Conservation (phyloP, 2,329 filamentous ascomycete genomes). For the Fusarium fracticaudum region DNA sequence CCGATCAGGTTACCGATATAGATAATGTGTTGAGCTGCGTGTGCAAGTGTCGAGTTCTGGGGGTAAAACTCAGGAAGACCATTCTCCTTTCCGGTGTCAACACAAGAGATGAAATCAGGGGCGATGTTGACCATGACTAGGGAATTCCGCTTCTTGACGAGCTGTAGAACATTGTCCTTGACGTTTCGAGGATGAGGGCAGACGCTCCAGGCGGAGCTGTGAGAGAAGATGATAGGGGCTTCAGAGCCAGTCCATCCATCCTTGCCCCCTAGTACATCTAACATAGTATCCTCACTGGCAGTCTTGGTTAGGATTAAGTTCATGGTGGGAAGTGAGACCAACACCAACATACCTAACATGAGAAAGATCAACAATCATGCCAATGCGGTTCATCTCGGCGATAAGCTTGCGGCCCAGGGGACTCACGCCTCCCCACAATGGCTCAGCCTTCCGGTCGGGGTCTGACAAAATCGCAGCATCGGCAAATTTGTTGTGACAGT, state of each 20-base stretch:
- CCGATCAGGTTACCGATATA: conserved; percentile 87
- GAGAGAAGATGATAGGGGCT: conserved; percentile 89
- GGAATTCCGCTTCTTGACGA: conserved; percentile 77
- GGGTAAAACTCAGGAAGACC: conserved; percentile 76
- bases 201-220: conserved; percentile 81
- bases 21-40: conserved; percentile 82
- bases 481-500: conserved; percentile 90
- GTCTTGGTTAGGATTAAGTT: not conserved
- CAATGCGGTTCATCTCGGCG: conserved; percentile 91
- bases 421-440: conserved; percentile 78
- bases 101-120: conserved; percentile 84
- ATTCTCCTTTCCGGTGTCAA: conserved; percentile 63
- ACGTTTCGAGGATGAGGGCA: conserved; percentile 94
- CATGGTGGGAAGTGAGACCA: too few species aligned
- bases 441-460: conserved; percentile 60
- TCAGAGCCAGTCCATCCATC: conserved; percentile 74
- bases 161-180: conserved; percentile 80
- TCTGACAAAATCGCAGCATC: conserved; percentile 78
- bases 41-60: conserved; percentile 75
- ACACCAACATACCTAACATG: conserved; percentile 63
- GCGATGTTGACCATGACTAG: conserved; percentile 93
- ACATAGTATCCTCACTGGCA: conserved; percentile 79
- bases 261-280: conserved; percentile 76
- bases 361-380: conserved; percentile 91
- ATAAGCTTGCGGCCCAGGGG: conserved; percentile 74